phyloP scores from a whole-genome alignment of 2,329 filamentous ascomycete species.

The Tolypocladium sp. region DNA sequence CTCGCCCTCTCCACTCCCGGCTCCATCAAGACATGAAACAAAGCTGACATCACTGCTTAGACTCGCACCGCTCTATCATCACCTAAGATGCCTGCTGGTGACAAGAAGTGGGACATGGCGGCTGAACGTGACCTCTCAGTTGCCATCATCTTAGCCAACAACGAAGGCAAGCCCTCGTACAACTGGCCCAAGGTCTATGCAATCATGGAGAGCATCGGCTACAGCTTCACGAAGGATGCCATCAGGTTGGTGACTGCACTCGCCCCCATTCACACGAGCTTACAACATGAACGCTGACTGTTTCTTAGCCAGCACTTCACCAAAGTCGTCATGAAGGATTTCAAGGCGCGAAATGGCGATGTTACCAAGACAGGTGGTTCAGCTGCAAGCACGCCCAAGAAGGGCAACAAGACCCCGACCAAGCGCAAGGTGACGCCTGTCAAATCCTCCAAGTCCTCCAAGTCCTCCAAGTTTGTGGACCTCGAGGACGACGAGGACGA shows the following conservation, averaged over 20 bases:
- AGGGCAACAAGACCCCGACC: conserved; percentile 3
- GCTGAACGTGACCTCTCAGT: conserved; percentile 30
- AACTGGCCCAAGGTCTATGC: conserved; percentile 23
- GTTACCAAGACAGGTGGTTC: neutral
- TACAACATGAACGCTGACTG: too few relatives aligned
- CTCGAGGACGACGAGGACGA: conserved; percentile 9
- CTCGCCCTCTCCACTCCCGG: neutral
- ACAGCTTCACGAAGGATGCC: conserved; percentile 27
- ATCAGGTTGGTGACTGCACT: conserved; percentile 21
- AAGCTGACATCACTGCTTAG: neutral
- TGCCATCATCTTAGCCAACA: conserved; percentile 19
- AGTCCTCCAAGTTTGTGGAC: neutral
- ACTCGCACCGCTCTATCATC: neutral
- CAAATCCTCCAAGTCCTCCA: neutral
- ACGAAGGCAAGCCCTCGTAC: conserved; percentile 15
- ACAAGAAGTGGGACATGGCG: conserved; percentile 26
- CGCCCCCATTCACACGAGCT: neutral
- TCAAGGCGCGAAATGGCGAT: conserved; percentile 17
- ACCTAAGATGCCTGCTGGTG: conserved; percentile 13
- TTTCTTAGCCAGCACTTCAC: conserved; percentile 27
- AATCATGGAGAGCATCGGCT: conserved; percentile 22
- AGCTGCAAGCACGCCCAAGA: conserved; percentile 10
- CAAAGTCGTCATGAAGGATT: conserved; percentile 26
- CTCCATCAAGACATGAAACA: too few relatives aligned
- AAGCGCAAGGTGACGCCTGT: conserved; percentile 6